Evolutionary conservation across 2,329 filamentous ascomycete species (phyloP), one percentile per base, ranked within the genome.

Genomic region (Botrytis cinerea): DNA sequence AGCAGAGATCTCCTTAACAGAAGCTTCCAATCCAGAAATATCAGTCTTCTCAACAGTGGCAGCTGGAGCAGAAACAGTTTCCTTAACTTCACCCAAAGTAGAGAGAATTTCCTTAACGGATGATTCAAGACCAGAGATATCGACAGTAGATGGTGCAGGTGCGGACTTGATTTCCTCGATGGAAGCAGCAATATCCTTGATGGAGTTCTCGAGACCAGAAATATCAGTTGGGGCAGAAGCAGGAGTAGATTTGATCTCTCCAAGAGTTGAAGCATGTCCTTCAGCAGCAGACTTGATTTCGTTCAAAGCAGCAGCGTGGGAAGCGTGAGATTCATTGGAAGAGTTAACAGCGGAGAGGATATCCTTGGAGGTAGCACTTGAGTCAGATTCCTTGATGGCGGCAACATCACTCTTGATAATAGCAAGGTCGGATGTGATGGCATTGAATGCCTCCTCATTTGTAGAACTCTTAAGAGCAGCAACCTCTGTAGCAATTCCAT

Each of bases 381-480:
- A 71, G 51, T 79, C 76, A 1, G 78, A 66, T 40, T 75, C 76
- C 28, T 73, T 72, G 48, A 75, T 71, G 35, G 67, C 71, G 68
- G 67, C 51, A 75, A 79, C 76, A 22, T 78, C 75, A 61, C 72
- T 72, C 75, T 80, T 80, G 72, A 80, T 80, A 25, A 78, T 77
- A 10, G 75, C 71, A 45, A 80, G 69, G 0, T 76, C 77, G 54
- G 72, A 69, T 25, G 74, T 75, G 61, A 79, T 77, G 45, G 75
- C 68, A 51, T 78, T 76, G 35, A 80, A 75, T 28, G 76, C 76
- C 25, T 77, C 64, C 28, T 77, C 71, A 8, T 77, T 70, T 46
- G 76, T 64, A 64, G 71, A 66, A 28, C 22, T 75, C 72, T 79
- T 79, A 48, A 78, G 73, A n/a, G 74, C 54, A 43, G 73, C 74